phyloP scores from a whole-genome alignment of 2,329 filamentous ascomycete species.

The Arthrobotrys musiformis region DNA sequence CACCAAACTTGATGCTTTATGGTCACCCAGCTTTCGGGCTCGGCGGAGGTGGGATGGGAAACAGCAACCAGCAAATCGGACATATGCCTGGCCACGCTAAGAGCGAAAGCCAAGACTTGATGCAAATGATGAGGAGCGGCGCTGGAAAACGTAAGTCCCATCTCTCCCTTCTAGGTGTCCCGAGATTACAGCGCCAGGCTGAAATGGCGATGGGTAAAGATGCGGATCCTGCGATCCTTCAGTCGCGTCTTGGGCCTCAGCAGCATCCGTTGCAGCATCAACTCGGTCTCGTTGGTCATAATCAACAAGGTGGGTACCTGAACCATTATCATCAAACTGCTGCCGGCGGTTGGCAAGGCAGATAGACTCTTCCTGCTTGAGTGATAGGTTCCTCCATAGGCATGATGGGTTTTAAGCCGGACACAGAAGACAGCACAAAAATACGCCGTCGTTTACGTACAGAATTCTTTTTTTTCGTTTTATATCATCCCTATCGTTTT shows the following conservation, averaged over 20 bases:
- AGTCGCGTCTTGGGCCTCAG: slow-evolving; percentile 72
- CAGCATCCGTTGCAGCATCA: slow-evolving; percentile 78
- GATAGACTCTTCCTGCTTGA: slow-evolving; percentile 44
- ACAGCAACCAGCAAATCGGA: slow-evolving; percentile 47
- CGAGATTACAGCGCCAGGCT: slow-evolving; percentile 56
- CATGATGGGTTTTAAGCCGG: slow-evolving; percentile 40
- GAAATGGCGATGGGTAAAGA: slow-evolving; percentile 75
- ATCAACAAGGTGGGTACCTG: slow-evolving; percentile 71
- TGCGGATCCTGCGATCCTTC: slow-evolving; percentile 99
- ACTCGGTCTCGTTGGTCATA: slow-evolving; percentile 67
- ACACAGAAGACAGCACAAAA: slow-evolving; percentile 53
- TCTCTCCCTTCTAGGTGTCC: slow-evolving; percentile 74
- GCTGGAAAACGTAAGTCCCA: slow-evolving; percentile 60
- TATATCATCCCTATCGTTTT: slow-evolving; percentile 15
- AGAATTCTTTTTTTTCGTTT: slow-evolving; percentile 41
- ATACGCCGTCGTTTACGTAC: slow-evolving; percentile 9
- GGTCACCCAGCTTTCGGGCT: slow-evolving; percentile 74
- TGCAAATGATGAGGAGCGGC: slow-evolving; percentile 58
- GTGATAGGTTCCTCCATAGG: slow-evolving; percentile 30
- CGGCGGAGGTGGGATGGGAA: slow-evolving; percentile 66
- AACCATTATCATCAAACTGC: slow-evolving; percentile 70
- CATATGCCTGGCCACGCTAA: slow-evolving; percentile 55
- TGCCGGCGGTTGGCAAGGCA: slow-evolving; percentile 53
- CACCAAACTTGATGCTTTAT: slow-evolving; percentile 88
- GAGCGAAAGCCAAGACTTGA: slow-evolving; percentile 54